Base-by-base conservation (phyloP, 1,284 basidiomycete species). In the Moesziomyces globuligerus region DNA sequence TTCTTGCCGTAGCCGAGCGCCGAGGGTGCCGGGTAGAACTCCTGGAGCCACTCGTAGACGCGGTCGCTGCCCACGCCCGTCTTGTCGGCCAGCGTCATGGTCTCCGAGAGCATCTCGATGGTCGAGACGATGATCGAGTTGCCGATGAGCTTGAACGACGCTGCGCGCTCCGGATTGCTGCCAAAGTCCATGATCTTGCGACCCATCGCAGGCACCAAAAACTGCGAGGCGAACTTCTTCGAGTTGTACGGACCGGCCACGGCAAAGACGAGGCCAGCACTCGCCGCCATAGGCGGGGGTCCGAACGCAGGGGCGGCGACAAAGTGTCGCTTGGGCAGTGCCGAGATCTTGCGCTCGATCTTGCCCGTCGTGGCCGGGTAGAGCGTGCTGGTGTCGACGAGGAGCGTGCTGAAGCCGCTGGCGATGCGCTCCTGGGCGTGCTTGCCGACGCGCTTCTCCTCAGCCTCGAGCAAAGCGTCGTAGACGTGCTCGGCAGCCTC, bases 161-260 rank as follows among this genome's bases (percentile, higher is more conserved):
- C 48, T 86, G 90, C 90, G 82, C 91, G 90, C 81, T 91, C 89
- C 28, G 91, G 84, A 78, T 93, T 91, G 5, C 90, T 85, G 36
- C 85, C 85, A 52, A 86, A 77, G 75, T 86, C 85, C 82, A 86
- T 84, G 18, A 85, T 83, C 83, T 92, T 93, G 61, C 88, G 85
- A 21, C 89, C 92, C 48, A 94, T 87, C 5, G 90, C 88, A 21
- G 93, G 93, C 7, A 93, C 72, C 29, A 73, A 84, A 37, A 90
- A 85, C 78, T 91, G 88, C 1, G 89, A 89, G 3, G 90, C 87
- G 76, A 90, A 88, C 81, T 92, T 91, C 85, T 93, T 94, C 43
- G 89, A 89, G 57, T 88, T 88, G 81, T 92, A 90, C 80, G 93
- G 90, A 8, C 93, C 93, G 3, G 89, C 89, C 85, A 94, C 89